Evolutionary conservation across 169 alveolate genomes (phyloP).

Genomic region (Pseudocohnilembus persalinus): DNA sequence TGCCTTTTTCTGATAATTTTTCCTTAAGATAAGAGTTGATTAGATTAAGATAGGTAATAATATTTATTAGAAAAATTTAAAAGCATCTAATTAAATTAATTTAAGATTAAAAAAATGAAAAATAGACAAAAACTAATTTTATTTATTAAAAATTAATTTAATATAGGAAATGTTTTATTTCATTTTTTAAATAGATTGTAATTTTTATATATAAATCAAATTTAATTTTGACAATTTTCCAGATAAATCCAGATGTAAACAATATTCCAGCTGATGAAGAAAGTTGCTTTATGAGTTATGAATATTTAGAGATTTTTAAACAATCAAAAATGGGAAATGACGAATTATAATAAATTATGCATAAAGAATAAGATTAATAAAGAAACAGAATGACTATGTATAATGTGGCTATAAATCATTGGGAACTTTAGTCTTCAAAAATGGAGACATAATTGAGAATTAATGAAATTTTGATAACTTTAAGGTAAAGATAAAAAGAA

Average conservation of each 20-base stretch:
- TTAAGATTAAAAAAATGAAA: too few species aligned
- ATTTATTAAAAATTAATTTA: too few species aligned
- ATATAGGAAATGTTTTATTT: too few species aligned
- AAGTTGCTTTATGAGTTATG: not conserved
- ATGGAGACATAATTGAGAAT: conserved; percentile 4
- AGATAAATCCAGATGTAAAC: not conserved
- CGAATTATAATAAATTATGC: too few species aligned
- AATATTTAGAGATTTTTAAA: too few species aligned
- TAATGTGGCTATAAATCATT: not conserved
- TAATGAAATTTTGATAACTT: conserved; percentile 1
- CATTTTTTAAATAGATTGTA: too few species aligned
- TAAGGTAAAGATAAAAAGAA: not conserved
- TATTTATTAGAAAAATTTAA: not conserved
- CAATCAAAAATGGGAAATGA: not conserved
- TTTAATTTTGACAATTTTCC: too few species aligned
- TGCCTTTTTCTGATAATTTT: conserved; percentile 13
- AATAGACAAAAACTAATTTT: too few species aligned
- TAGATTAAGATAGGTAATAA: conserved; percentile 9
- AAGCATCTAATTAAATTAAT: conserved; percentile 4
- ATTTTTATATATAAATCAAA: too few species aligned
- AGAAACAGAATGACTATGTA: not conserved
- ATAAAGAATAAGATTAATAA: not conserved
- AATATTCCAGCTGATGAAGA: not conserved
- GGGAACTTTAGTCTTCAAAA: not conserved
- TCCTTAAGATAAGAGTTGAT: conserved; percentile 14